These are phyloP conservation scores for Boletus tomentosulus DNA, from an alignment of 768 basidiomycete genomes.

Conservation along the genomic window DNA sequence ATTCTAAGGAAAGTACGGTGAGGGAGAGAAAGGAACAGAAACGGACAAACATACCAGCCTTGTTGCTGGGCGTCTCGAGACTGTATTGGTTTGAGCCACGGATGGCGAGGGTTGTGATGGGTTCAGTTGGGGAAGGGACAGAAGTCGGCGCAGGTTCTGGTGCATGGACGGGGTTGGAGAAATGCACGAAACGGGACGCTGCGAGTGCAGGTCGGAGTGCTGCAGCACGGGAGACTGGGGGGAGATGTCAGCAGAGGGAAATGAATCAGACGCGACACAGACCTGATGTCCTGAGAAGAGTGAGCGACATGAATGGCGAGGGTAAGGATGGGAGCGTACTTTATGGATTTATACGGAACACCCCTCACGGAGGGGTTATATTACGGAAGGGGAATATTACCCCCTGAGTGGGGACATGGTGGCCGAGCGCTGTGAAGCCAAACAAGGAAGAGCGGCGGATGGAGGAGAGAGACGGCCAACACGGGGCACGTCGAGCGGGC, in stretches of 20 bases:
- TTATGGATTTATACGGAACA: slow-evolving; percentile 10
- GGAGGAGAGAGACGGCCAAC: background rate
- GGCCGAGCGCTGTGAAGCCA: background rate
- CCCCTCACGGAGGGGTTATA: slow-evolving; percentile 12
- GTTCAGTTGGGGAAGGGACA: slow-evolving; percentile 39
- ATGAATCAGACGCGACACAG: slow-evolving; percentile 28
- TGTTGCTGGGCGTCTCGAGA: slow-evolving; percentile 85
- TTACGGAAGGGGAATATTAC: background rate
- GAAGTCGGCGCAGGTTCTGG: slow-evolving; percentile 29
- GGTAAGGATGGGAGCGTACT: too few relatives aligned
- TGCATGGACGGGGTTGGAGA: slow-evolving; percentile 43
- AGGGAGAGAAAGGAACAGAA: background rate
- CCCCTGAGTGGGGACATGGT: slow-evolving; percentile 12
- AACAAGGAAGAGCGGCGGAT: background rate
- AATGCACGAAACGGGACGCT: slow-evolving; percentile 52
- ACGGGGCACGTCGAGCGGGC: background rate
- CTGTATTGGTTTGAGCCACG: slow-evolving; percentile 80
- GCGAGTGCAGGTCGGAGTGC: slow-evolving; percentile 42
- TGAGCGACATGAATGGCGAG: slow-evolving; percentile 40
- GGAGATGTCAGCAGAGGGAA: slow-evolving; percentile 20
- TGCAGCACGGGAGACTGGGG: slow-evolving; percentile 32
- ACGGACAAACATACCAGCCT: slow-evolving; percentile 57
- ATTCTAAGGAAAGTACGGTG: slow-evolving; percentile 51
- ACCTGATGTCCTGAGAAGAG: slow-evolving; percentile 36
- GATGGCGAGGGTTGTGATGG: slow-evolving; percentile 69